Conservation (phyloP, 2,329 filamentous ascomycete genomes). For the Diaporthe humulicola region DNA sequence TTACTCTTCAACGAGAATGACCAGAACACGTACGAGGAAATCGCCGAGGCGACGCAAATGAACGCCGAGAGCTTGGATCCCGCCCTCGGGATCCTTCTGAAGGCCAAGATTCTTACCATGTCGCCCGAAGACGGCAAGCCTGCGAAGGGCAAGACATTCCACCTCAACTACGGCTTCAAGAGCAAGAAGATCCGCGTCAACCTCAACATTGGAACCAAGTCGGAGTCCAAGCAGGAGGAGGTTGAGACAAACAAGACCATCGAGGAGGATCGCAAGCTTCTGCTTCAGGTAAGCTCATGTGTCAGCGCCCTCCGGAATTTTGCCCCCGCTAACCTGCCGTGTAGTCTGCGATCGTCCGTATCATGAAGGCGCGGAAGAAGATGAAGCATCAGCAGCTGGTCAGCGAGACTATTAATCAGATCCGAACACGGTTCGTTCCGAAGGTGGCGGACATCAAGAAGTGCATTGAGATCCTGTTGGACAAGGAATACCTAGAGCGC, state of each 20-base stretch:
- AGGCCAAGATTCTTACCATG: constrained; percentile 88
- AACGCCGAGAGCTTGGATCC: constrained; percentile 88
- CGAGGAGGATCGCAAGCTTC: constrained; percentile 95
- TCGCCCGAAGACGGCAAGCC: constrained; percentile 81
- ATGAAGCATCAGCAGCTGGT: constrained; percentile 98
- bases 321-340: constrained; percentile 39
- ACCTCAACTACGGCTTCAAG: constrained; percentile 95
- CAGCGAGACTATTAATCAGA: constrained; percentile 95
- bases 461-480: constrained; percentile 97
- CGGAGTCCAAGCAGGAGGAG: constrained; percentile 95
- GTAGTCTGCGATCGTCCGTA: constrained; percentile 96
- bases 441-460: constrained; percentile 98
- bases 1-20: constrained; percentile 95
- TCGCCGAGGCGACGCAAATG: constrained; percentile 83
- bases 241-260: constrained; percentile 99
- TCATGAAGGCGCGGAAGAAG: constrained; percentile 99
- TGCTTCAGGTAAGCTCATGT: constrained; percentile 86
- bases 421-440: constrained; percentile 91
- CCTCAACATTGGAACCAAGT: constrained; percentile 93
- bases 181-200: constrained; percentile 99
- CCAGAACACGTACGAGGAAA: constrained; percentile 87
- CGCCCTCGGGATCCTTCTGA: constrained; percentile 86
- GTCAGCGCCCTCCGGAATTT: constrained; percentile 5
- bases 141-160: constrained; percentile 82
- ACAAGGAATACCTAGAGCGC: constrained; percentile 98